Evolutionary conservation across 2,329 filamentous ascomycete genomes (phyloP).

Genomic region (Fusarium continuum): DNA sequence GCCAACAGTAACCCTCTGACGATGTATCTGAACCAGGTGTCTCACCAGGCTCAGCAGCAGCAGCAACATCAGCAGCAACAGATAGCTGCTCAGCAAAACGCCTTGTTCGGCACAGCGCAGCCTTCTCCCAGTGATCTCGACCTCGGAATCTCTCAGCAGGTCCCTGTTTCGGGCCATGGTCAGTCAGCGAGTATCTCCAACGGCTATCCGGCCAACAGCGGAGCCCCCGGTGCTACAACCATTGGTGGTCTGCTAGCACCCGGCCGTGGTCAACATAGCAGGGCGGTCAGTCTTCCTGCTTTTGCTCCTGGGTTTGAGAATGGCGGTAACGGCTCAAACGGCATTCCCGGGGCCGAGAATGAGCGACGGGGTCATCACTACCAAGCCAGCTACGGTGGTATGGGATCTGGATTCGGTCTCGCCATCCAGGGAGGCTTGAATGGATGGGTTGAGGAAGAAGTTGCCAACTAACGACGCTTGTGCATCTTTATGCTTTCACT

Average conservation of each 20-base stretch:
- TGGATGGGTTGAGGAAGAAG: slow-evolving; percentile 74
- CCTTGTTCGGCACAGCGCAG: slow-evolving; percentile 79
- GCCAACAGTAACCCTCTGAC: slow-evolving; percentile 88
- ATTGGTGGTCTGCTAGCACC: slow-evolving; percentile 82
- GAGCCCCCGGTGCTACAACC: slow-evolving; percentile 69
- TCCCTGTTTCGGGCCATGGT: slow-evolving; percentile 68
- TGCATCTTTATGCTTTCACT: slow-evolving; percentile 40
- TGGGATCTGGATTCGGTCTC: slow-evolving; percentile 67
- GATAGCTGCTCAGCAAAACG: slow-evolving; percentile 78
- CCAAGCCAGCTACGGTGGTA: slow-evolving; percentile 69
- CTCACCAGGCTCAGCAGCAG: slow-evolving; percentile 75
- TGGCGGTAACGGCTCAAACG: slow-evolving; percentile 62
- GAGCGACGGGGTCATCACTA: slow-evolving; percentile 73
- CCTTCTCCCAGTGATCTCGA: slow-evolving; percentile 66
- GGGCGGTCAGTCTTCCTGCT: slow-evolving; percentile 87
- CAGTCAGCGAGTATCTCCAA: slow-evolving; percentile 73
- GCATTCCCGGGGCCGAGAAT: slow-evolving; percentile 57
- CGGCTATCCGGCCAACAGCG: slow-evolving; percentile 64
- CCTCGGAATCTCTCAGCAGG: slow-evolving; percentile 69
- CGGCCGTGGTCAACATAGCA: slow-evolving; percentile 72
- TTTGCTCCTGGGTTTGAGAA: slow-evolving; percentile 72
- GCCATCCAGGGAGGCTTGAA: slow-evolving; percentile 71
- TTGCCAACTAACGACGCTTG: slow-evolving; percentile 60
- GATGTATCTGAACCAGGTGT: slow-evolving; percentile 89
- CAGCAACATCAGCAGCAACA: slow-evolving; percentile 79